phyloP scores from a whole-genome alignment of 768 basidiomycete genomes.

The Lactifluus echinatus region DNA sequence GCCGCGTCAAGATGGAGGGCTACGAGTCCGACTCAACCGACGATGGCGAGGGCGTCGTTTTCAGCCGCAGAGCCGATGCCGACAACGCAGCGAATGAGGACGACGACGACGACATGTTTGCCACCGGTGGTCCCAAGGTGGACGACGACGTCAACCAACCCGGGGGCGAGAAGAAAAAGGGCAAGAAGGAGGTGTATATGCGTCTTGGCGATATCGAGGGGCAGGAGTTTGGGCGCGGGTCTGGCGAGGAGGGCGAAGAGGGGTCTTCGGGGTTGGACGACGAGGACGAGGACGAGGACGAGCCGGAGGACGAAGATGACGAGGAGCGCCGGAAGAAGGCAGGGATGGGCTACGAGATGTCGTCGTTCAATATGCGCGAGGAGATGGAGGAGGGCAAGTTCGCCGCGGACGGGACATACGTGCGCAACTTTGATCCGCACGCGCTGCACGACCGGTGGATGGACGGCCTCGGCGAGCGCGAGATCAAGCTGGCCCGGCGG shows the following conservation, averaged over 20 bases:
- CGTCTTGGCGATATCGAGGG: slow-evolving; percentile 94
- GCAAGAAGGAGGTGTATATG: slow-evolving; percentile 53
- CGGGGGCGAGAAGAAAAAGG: slow-evolving; percentile 41
- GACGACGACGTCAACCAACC: slow-evolving; percentile 39
- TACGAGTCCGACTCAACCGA: slow-evolving; percentile 94
- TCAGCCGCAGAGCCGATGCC: slow-evolving; percentile 48
- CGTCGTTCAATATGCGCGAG: slow-evolving; percentile 97
- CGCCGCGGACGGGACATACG: slow-evolving; percentile 85
- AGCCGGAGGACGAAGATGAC: slow-evolving; percentile 65
- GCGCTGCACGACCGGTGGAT: slow-evolving; percentile 95
- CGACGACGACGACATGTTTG: slow-evolving; percentile 75
- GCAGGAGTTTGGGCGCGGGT: slow-evolving; percentile 69
- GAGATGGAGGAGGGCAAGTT: slow-evolving; percentile 99
- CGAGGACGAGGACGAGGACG: slow-evolving; percentile 60
- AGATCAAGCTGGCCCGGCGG: slow-evolving; percentile 73
- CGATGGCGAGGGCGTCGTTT: slow-evolving; percentile 89
- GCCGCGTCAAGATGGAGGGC: slow-evolving; percentile 74
- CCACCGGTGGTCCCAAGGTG: slow-evolving; percentile 51
- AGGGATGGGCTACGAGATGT: slow-evolving; percentile 90
- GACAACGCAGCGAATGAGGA: slow-evolving; percentile 46
- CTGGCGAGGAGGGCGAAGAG: slow-evolving; percentile 33
- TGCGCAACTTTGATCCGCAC: slow-evolving; percentile 80
- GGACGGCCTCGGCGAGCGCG: slow-evolving; percentile 77
- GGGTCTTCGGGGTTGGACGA: slow-evolving; percentile 32
- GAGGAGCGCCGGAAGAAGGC: slow-evolving; percentile 64